phyloP scores from a whole-genome alignment of 305 asterid genomes.

The Fraxinus nigra region DNA sequence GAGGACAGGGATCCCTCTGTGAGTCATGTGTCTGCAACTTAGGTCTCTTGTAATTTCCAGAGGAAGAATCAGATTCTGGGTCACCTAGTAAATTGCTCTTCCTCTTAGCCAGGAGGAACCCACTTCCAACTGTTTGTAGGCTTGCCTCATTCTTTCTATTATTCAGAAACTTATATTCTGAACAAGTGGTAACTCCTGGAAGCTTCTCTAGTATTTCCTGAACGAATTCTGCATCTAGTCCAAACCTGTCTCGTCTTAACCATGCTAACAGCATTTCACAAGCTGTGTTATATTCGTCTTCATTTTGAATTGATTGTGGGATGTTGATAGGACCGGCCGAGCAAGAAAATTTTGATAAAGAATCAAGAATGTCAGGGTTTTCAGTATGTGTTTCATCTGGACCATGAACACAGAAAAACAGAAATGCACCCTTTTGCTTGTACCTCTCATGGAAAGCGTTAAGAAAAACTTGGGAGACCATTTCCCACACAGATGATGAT shows the following conservation, averaged over 20 bases:
- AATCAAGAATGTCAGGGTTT: conserved; percentile 36
- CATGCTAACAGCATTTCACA: conserved; percentile 61
- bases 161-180: conserved; percentile 51
- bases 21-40: conserved; percentile 36
- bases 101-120: conserved; percentile 65
- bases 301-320: conserved; percentile 49
- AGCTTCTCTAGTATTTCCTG: conserved; percentile 84
- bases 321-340: conserved; percentile 40
- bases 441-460: conserved; percentile 45
- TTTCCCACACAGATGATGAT: conserved; percentile 72
- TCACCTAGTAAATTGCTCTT: conserved; percentile 34
- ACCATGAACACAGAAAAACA: conserved; percentile 69
- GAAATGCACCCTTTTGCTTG: conserved; percentile 55
- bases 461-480: conserved; percentile 50
- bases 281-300: conserved; percentile 45
- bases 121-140: conserved; percentile 70
- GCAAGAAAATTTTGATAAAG: conserved; percentile 63
- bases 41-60: conserved; percentile 40
- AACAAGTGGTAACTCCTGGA: conserved; percentile 66
- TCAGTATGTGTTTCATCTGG: conserved; percentile 30
- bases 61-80: conserved; percentile 29
- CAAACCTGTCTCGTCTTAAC: conserved; percentile 83
- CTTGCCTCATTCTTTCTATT: conserved; percentile 48
- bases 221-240: conserved; percentile 78
- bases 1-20: conserved; percentile 63